Base-by-base conservation (phyloP, 1,284 basidiomycete species). In the Singerocomus rubriflavus region DNA sequence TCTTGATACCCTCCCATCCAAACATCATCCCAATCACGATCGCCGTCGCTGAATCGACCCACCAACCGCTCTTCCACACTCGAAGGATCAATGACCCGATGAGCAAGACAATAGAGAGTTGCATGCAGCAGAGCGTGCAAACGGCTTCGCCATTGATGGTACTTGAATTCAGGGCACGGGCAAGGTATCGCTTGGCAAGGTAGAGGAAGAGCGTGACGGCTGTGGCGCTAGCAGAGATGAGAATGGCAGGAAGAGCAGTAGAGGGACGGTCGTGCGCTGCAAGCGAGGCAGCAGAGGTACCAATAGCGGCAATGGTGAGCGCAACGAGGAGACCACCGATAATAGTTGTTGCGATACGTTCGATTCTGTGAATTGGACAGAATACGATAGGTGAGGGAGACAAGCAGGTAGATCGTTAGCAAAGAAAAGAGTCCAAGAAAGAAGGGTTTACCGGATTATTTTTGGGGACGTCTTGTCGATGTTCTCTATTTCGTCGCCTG, bases 61-160 rank as follows among this genome's bases (percentile, higher is more conserved):
- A 77, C 76, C 75, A 78, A 0, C 76, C 75, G 12, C 70, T 69
- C 0, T 55, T 48, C 75, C 75, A 74, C 3, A 71, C 54, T 10
- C 67, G 60, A 44, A 62, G 75, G 14, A 73, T 56, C 17, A 71
- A 42, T 1, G 70, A 68, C 6, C 71, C 70, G 4, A 69, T 17
- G 44, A 73, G 65, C 13, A 71, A 44, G 7, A 71, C 69, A n/a
- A 60, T 26, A 3, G 69, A 72, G 38, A 71, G 70, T 40, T 73
- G 60, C 17, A 59, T 56, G 41, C 70, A 71, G 26, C 62, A 71
- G 4, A 65, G 61, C 1, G 56, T 39, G 5, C 76, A 76, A 33
- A 68, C 61, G 0, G 75, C 71, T 58, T 76, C 75, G 36, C 73
- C 72, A 35, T 70, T 56, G 60, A 77, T 71, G 1, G 68, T 60